A percentile compares a stretch with the other conserved stretches of the same genome.
phyloP scores from a whole-genome alignment of 441 rosid genomes.

The Rhodomyrtus psidioides region DNA sequence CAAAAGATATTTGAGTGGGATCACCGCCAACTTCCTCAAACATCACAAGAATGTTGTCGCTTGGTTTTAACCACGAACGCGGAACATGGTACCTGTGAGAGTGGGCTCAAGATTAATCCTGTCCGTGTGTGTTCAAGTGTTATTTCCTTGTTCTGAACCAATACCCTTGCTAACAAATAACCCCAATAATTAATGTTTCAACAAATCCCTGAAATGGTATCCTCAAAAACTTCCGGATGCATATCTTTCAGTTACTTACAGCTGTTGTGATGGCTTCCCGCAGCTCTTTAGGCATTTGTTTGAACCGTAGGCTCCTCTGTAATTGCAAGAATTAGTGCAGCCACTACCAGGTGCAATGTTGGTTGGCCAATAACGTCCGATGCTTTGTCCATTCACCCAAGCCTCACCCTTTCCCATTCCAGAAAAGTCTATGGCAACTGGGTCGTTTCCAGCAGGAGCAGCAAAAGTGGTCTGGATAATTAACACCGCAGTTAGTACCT shows the following conservation, averaged over 20 bases:
- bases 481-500: slow-evolving; percentile 1
- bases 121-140: too few relatives aligned
- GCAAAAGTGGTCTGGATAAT: slow-evolving; percentile 54
- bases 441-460: slow-evolving; percentile 62
- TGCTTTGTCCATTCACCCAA: slow-evolving; percentile 96
- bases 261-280: slow-evolving; percentile 80
- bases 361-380: slow-evolving; percentile 97
- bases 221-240: neutral
- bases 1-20: slow-evolving; percentile 63
- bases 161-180: too few relatives aligned
- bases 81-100: slow-evolving; percentile 79
- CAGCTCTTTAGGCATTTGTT: slow-evolving; percentile 81
- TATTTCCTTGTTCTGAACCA: too few relatives aligned
- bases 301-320: slow-evolving; percentile 61
- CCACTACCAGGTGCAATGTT: slow-evolving; percentile 35
- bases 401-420: slow-evolving; percentile 96
- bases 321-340: slow-evolving; percentile 62
- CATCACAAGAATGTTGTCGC: slow-evolving; percentile 70
- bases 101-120: neutral
- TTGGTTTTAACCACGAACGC: slow-evolving; percentile 80
- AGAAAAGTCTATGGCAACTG: slow-evolving; percentile 76
- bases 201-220: neutral
- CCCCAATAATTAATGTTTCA: too few relatives aligned
- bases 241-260: slow-evolving; percentile 39
- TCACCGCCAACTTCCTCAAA: slow-evolving; percentile 93